Base-by-base conservation (phyloP, 2,329 filamentous ascomycete species). In the Fusarium musae region DNA sequence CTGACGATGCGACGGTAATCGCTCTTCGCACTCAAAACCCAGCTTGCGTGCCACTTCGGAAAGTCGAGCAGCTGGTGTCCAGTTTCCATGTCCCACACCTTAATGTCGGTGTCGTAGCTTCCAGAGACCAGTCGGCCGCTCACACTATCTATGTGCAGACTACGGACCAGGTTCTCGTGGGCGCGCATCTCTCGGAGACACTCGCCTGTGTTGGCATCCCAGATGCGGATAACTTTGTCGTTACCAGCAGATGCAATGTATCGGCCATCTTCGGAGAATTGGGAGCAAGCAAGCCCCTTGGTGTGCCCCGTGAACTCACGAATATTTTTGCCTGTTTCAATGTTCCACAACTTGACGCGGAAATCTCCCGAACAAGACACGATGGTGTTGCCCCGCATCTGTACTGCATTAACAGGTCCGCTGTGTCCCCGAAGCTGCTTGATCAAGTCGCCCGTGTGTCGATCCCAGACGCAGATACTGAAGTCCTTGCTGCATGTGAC, bases 401-500 rank as follows among this genome's bases (percentile, higher is more conserved):
- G 96, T 9, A 99, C 95, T 3, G 96, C 95, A 79, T 99, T 99
- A 75, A 99, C 96, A 3, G 96, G 96, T 0, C 96, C 96, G 5
- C 90, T 88, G 82, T 99, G 96, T 12, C 96, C 96, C 40, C 90
- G 89, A 54, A 99, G 88, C 78, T 93, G 93, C 78, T 93, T 93
- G 53, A 97, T 83, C 52, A 97, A 86, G 15, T 85, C 84, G 40
- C 94, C 93, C 0, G 93, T 96, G 62, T 89, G 84, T 50, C 96
- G 93, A 79, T 97, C 93, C 96, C 96, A 98, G 30, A 99, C 91
- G 79, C 95, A 97, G 79, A 99, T 97, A 71, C 89, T 95, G 44
- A 92, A 91, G 83, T 99, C 96, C 83, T 99, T 99, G 80, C 94
- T 97, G 86, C 96, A 99, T 9, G 96, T 98, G 57, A 98, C 93